A percentile compares a stretch with the other conserved stretches of the same genome.
phyloP scores from a whole-genome alignment of 179 eudicot genomes.

The Beta corolliflora region DNA sequence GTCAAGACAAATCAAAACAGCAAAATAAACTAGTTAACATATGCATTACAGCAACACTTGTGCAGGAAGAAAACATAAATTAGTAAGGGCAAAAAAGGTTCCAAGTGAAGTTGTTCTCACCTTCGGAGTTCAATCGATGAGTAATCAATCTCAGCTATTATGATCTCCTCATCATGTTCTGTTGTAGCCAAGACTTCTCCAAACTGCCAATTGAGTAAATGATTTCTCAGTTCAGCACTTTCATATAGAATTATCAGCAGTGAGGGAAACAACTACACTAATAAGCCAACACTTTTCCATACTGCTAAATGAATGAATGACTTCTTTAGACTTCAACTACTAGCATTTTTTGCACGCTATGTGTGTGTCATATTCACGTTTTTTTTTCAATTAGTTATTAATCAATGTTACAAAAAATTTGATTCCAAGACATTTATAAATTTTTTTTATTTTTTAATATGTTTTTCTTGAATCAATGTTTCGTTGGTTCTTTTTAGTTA shows the following conservation, averaged over 20 bases:
- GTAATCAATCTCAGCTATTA: constrained; percentile 84
- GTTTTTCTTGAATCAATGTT: no score
- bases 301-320: no score
- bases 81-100: not conserved
- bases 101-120: constrained; percentile 33
- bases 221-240: not conserved
- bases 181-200: constrained; percentile 95
- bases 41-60: not conserved
- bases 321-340: not conserved
- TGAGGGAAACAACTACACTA: not conserved
- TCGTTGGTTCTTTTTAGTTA: no score
- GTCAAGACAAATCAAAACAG: not conserved
- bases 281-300: no score
- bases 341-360: no score
- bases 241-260: not conserved
- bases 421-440: no score
- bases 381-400: no score
- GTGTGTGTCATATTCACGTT: no score
- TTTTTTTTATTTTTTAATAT: no score
- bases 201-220: constrained; percentile 51
- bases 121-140: constrained; percentile 76
- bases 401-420: no score
- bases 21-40: not conserved
- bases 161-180: constrained; percentile 77
- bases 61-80: not conserved